A percentile compares a stretch with the other conserved stretches of the same genome.
phyloP scores from a whole-genome alignment of 2,329 filamentous ascomycete genomes.

The Sarocladium kiliense region DNA sequence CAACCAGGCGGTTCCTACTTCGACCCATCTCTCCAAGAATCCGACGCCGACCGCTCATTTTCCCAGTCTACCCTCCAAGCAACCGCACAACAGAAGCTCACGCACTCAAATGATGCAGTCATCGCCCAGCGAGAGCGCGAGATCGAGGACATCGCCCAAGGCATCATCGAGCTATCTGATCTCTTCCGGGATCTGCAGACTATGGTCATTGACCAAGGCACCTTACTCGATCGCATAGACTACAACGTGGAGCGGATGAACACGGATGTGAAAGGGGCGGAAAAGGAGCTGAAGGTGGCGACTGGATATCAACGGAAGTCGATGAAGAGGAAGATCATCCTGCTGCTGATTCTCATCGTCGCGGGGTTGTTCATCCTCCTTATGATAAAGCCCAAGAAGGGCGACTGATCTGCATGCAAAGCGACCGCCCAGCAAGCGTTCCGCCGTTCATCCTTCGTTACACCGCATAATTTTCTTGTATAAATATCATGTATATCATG shows the following conservation, averaged over 20 bases:
- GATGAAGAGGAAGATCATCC: constrained; percentile 87
- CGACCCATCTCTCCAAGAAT: constrained; percentile 86
- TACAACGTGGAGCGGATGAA: constrained; percentile 97
- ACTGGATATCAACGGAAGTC: constrained; percentile 84
- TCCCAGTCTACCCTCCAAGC: constrained; percentile 86
- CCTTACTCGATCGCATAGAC: constrained; percentile 89
- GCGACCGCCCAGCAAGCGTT: constrained; percentile 2
- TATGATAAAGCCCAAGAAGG: constrained; percentile 69
- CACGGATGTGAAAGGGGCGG: constrained; percentile 86
- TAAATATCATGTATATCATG: constrained; percentile 22
- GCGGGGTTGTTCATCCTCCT: constrained; percentile 82
- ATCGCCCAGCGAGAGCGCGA: constrained; percentile 92
- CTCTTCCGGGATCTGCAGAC: constrained; percentile 94
- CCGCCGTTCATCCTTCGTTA: not conserved
- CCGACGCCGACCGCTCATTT: constrained; percentile 86
- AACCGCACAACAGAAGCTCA: constrained; percentile 60
- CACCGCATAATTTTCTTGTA: constrained; percentile 16
- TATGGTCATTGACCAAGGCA: constrained; percentile 92
- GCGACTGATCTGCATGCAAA: constrained; percentile 16
- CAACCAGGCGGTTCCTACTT: constrained; percentile 50
- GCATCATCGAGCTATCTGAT: constrained; percentile 94
- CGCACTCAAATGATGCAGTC: constrained; percentile 72
- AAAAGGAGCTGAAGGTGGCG: constrained; percentile 85
- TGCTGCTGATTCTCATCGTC: constrained; percentile 80
- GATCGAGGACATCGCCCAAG: constrained; percentile 96